phyloP scores from a whole-genome alignment of 2,329 filamentous ascomycete genomes.

The Alternaria conjuncta region DNA sequence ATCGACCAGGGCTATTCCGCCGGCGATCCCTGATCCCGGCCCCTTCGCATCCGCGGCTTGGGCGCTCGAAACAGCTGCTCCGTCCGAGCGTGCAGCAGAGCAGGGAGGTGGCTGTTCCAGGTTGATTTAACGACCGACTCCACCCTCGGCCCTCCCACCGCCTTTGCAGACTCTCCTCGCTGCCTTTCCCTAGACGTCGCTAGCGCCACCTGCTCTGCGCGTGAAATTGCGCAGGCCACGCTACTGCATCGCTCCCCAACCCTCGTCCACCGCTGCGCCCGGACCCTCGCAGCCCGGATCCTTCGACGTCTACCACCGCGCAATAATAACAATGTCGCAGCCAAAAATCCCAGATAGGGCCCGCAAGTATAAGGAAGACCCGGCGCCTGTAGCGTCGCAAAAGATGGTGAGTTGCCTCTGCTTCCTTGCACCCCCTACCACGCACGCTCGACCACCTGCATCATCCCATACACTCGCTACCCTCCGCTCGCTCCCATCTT shows the following conservation, averaged over 20 bases:
- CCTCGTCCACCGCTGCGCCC: conserved; percentile 38
- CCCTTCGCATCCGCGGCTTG: conserved; percentile 33
- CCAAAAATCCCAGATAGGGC: conserved; percentile 49
- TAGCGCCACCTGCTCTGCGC: conserved; percentile 25
- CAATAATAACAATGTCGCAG: conserved; percentile 52
- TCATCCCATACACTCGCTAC: conserved; percentile 28
- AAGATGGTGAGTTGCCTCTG: conserved; percentile 52
- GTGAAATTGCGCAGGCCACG: conserved; percentile 49
- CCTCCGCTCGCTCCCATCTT: conserved; percentile 13
- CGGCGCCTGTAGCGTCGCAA: conserved; percentile 52
- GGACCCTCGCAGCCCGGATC: conserved; percentile 42
- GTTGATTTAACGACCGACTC: conserved; percentile 48
- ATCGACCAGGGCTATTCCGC: conserved; percentile 5
- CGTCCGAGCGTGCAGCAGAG: conserved; percentile 37
- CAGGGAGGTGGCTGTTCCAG: conserved; percentile 47
- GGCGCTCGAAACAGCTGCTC: conserved; percentile 34
- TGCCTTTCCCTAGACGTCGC: conserved; percentile 14
- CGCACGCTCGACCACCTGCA: conserved; percentile 7
- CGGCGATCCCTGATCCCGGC: conserved; percentile 39
- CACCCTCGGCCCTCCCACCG: conserved; percentile 33
- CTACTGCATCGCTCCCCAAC: conserved; percentile 42
- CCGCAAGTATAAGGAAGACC: conserved; percentile 54
- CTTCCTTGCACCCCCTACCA: conserved; percentile 38
- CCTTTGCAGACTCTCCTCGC: conserved; percentile 17
- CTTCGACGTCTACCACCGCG: conserved; percentile 41